Percentiles rank a stretch among this genome's conserved stretches.
phyloP scores from a whole-genome alignment of 176 grass and related monocot species.

The Juncus inflexus region DNA sequence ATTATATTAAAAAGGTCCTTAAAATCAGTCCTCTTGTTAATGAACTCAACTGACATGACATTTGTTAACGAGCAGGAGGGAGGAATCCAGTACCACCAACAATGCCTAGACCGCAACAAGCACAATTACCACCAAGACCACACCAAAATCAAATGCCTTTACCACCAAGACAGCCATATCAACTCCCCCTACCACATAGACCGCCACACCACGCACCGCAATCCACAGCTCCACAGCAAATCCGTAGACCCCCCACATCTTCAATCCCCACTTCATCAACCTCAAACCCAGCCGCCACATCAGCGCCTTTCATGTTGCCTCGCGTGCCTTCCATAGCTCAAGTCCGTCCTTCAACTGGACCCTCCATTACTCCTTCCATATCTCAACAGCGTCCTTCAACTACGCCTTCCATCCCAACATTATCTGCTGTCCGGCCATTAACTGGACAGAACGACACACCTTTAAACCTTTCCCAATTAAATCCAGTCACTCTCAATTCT shows the following conservation, averaged over 20 bases:
- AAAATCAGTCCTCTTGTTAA: not conserved
- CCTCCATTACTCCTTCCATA: not conserved
- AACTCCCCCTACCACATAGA: conserved; percentile 19
- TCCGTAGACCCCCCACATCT: conserved; percentile 27
- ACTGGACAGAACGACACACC: too few species aligned
- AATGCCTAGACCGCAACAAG: not conserved
- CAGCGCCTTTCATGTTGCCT: too few species aligned
- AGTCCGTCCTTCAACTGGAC: not conserved
- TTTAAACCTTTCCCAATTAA: too few species aligned
- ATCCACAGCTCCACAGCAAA: conserved; percentile 31
- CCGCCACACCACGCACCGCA: conserved; percentile 21
- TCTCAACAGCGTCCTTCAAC: not conserved
- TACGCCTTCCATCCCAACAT: not conserved
- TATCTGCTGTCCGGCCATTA: too few species aligned
- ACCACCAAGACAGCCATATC: not conserved
- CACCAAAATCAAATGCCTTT: too few species aligned
- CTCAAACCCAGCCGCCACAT: not conserved
- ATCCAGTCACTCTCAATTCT: too few species aligned
- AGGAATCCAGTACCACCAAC: not conserved
- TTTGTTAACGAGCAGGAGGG: not conserved
- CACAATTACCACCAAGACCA: too few species aligned
- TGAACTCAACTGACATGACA: not conserved
- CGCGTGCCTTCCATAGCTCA: too few species aligned
- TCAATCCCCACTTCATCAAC: conserved; percentile 22
- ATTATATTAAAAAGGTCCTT: conserved; percentile 21